Evolutionary conservation across 129 eudicot genomes (phyloP), one percentile per base, ranked within the genome.

Genomic region (Artemisia argyi): DNA sequence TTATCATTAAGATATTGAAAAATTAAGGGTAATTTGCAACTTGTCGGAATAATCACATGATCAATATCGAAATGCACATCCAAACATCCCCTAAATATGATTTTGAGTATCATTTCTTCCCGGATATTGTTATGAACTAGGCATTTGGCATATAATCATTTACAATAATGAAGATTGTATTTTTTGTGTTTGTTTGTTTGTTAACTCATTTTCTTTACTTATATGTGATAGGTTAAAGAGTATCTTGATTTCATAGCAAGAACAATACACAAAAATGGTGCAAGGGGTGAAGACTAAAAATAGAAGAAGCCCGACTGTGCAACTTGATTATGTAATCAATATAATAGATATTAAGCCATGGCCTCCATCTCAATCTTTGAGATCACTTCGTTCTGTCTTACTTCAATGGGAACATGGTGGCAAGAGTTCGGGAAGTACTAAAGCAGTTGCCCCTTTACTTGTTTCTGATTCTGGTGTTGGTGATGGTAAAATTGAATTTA

Each of bases 351-450:
- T 94, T 60, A 94, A 86, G 75, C 98, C 98, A n/a, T 94, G 98
- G 98, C 97, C 98, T 18, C 96, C 98, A 17, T 88, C 97, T 48
- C 97, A 88, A 30, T 87, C 95, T 4, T 82, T 94, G 73, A 90
- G 86, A 69, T 80, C 85, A 9, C 80, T 88, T 63, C 93, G 97
- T 66, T 73, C 96, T 20, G 93, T 83, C 58, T 79, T 86, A 66
- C 83, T 94, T 68, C 92, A 88, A 50, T 94, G 97, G 98, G 92
- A 90, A 66, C 85, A 89, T 42, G 87, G 91, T 16, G 96, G 88
- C 7, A 83, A 73, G 67, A 77, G 7, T 67, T 90, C 93, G 17
- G 98, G 97, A 46, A 78, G 79, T 61, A 90, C 96, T 17, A 87
- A 79, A 59, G 81, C 90, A 30, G 96, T 83, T 66, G 75, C 84